These are phyloP conservation scores for Cucurbita pepo DNA, from an alignment of 306 rosid species.

Conservation along the genomic window DNA sequence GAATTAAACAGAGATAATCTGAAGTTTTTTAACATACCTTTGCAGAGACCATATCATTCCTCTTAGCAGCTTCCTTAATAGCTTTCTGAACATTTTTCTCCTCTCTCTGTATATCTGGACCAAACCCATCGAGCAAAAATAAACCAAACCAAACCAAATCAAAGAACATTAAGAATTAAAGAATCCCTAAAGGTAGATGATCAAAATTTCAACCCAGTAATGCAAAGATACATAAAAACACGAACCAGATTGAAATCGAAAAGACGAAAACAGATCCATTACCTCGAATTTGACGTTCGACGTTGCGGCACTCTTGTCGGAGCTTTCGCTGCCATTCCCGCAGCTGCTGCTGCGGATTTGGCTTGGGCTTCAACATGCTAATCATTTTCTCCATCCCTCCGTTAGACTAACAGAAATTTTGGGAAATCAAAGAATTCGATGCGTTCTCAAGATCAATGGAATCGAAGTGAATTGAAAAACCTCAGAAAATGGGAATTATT, in stretches of 20 bases:
- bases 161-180: background rate
- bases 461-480: background rate
- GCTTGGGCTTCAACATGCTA: slow-evolving; percentile 57
- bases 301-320: slow-evolving; percentile 80
- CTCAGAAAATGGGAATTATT: background rate
- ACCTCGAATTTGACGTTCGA: slow-evolving; percentile 92
- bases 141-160: background rate
- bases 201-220: background rate
- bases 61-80: slow-evolving; percentile 82
- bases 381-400: slow-evolving; percentile 53
- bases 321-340: slow-evolving; percentile 85
- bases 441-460: background rate
- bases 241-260: background rate
- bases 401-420: background rate
- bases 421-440: background rate
- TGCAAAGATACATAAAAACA: background rate
- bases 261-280: background rate
- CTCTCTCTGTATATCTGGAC: slow-evolving; percentile 72
- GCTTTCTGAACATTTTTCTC: slow-evolving; percentile 84
- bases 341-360: slow-evolving; percentile 52
- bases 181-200: background rate
- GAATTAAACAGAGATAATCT: background rate
- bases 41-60: slow-evolving; percentile 93
- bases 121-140: background rate
- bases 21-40: slow-evolving; percentile 32